A percentile compares a stretch with the other conserved stretches of the same genome.
These are phyloP conservation scores for Jatropha podagrica DNA, from an alignment of 441 rosid species.

Conservation along the genomic window DNA sequence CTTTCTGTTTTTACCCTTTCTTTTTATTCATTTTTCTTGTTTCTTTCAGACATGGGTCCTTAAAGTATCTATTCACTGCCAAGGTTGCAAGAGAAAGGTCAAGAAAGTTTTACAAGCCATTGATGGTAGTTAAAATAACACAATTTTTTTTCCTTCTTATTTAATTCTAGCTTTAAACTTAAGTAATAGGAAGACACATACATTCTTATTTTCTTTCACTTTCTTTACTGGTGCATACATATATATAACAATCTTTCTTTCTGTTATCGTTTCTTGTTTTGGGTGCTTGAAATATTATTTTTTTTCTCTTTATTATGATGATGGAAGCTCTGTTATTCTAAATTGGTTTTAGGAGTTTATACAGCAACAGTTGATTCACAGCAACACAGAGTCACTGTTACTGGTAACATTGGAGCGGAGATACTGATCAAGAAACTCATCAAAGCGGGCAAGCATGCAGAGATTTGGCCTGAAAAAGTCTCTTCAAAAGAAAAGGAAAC, in stretches of 20 bases:
- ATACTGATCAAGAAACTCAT: constrained; percentile 54
- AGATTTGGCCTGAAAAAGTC: constrained; percentile 48
- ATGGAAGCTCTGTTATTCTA: too few species aligned
- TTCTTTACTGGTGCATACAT: neutral
- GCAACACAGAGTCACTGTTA: constrained; percentile 61
- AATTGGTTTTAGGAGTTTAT: constrained; percentile 47
- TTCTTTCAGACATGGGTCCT: constrained; percentile 58
- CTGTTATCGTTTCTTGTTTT: neutral
- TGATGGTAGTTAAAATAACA: constrained; percentile 39
- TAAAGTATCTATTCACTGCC: constrained; percentile 64
- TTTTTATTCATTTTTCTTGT: neutral
- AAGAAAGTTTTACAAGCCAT: constrained; percentile 53
- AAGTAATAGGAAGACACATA: neutral
- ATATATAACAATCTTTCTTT: neutral
- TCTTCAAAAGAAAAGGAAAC: constrained; percentile 14
- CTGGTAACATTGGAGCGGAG: constrained; percentile 50
- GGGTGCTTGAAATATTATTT: neutral
- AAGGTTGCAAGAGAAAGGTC: constrained; percentile 73
- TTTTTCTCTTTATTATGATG: too few species aligned
- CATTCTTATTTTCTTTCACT: neutral
- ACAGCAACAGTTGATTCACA: constrained; percentile 41
- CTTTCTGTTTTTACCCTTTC: neutral
- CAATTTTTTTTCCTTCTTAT: neutral
- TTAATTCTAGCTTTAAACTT: too few species aligned
- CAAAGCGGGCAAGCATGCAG: constrained; percentile 54